Base-by-base conservation (phyloP, 2,329 filamentous ascomycete species). In the Calycina herbarum region DNA sequence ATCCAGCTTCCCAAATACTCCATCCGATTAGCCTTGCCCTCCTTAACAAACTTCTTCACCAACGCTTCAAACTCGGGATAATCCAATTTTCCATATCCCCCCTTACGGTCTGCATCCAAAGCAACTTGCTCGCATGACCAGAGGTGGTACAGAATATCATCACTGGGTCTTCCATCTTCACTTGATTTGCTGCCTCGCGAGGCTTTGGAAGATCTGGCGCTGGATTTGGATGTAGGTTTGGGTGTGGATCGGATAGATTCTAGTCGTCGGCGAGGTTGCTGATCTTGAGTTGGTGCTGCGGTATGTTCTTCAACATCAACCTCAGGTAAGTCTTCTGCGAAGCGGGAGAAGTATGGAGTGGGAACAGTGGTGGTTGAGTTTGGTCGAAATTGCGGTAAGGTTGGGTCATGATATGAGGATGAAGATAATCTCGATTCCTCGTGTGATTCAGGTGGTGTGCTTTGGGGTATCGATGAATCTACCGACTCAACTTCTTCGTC, bases 1-100 rank as follows among this genome's bases (percentile, higher is more conserved):
- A 97, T 92, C 94, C 94, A 98, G 73, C 87, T 92, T 66, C 92
- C 92, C 58, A 97, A 82, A 77, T 97, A 94, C 71, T 92, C 91
- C 67, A 94, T 82, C 62, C 89, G 80, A 74, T 87, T 86, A 15
- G 83, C 84, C 33, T 81, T 79, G 29, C 86, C 86, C 70, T 89
- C 85, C 58, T 61, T 70, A 4, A 68, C 48, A 20, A 67, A 65
- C 45, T 82, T 82, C 71, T 87, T 86, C 80, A 95, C 92, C 60
- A 89, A 88, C 48, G 81, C 80, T 73, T 92, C 88, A 77, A 98
- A 96, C 77, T 98, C 95, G 0, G 85, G 83, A 70, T 89, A 94
- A 74, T 79, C 91, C 59, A 98, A 80, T 73, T 88, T 86, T 0
- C 93, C 94, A 78, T 88, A 91, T 0, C 93, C 94, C n/a, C 91